These are phyloP conservation scores for Vaccinium vitisidaea DNA, from an alignment of 148 eudicot genomes.

Conservation along the genomic window DNA sequence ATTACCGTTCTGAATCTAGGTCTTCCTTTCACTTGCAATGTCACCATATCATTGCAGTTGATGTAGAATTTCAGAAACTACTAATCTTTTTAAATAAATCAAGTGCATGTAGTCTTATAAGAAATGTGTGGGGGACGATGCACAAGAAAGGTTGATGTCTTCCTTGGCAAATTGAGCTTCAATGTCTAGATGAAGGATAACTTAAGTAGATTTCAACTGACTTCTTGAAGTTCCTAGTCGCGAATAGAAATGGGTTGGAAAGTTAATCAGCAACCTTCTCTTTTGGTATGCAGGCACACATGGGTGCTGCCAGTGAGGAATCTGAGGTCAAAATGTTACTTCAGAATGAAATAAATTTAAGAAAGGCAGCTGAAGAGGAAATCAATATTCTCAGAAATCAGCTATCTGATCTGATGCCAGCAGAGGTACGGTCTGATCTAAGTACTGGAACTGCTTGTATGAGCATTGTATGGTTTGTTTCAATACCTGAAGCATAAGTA, in stretches of 20 bases:
- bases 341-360: constrained; percentile 54
- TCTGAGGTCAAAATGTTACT: constrained; percentile 56
- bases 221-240: constrained; percentile 18
- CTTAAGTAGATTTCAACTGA: neutral
- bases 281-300: constrained; percentile 34
- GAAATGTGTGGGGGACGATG: neutral
- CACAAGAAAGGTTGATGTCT: neutral
- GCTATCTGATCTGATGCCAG: constrained; percentile 32
- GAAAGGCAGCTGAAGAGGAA: constrained; percentile 72
- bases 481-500: constrained; percentile 5
- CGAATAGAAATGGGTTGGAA: neutral
- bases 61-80: neutral
- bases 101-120: neutral
- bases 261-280: constrained; percentile 3
- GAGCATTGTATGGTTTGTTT: constrained; percentile 2
- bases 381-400: constrained; percentile 56
- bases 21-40: constrained; percentile 1
- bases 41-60: neutral
- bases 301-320: constrained; percentile 33
- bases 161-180: neutral
- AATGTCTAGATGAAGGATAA: neutral
- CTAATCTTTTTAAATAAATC: neutral
- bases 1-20: neutral
- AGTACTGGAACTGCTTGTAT: constrained; percentile 9
- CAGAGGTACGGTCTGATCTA: constrained; percentile 50